phyloP scores from a whole-genome alignment of 805 yeast genomes.

The Nakazawaea populi region DNA sequence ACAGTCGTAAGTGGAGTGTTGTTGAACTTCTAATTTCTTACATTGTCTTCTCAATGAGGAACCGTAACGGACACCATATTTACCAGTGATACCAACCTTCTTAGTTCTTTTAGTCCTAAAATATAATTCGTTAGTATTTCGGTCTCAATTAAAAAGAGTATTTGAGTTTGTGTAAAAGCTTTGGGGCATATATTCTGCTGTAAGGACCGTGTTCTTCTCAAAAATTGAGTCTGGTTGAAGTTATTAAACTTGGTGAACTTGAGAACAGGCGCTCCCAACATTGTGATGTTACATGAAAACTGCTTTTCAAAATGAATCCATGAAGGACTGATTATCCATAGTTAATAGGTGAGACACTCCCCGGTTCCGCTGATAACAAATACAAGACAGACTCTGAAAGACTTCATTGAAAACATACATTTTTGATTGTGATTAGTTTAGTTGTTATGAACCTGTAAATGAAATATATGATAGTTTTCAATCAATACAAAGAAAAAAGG shows the following conservation, averaged over 20 bases:
- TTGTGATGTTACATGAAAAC: too few relatives aligned
- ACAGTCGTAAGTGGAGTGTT: constrained; percentile 98
- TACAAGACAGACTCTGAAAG: neutral
- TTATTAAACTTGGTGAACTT: too few relatives aligned
- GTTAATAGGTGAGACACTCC: too few relatives aligned
- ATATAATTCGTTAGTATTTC: constrained; percentile 33
- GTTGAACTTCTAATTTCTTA: constrained; percentile 98
- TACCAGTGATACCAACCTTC: constrained; percentile 99
- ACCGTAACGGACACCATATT: constrained; percentile 99
- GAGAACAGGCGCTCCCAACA: too few relatives aligned
- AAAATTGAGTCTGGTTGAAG: too few relatives aligned
- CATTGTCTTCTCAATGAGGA: constrained; percentile 99
- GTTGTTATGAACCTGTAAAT: neutral
- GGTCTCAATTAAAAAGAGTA: neutral
- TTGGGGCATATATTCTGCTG: too few relatives aligned
- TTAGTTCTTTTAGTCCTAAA: constrained; percentile 99
- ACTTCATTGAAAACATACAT: constrained; percentile 1
- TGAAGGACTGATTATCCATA: too few relatives aligned
- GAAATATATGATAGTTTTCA: neutral
- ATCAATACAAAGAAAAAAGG: neutral
- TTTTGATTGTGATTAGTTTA: constrained; percentile 6
- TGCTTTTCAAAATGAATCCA: too few relatives aligned
- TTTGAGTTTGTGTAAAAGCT: too few relatives aligned
- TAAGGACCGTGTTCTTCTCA: too few relatives aligned
- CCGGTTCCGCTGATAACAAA: too few relatives aligned